These are phyloP conservation scores for Meyerozyma carpophila DNA, from an alignment of 1,139 yeast genomes.

Conservation along the genomic window DNA sequence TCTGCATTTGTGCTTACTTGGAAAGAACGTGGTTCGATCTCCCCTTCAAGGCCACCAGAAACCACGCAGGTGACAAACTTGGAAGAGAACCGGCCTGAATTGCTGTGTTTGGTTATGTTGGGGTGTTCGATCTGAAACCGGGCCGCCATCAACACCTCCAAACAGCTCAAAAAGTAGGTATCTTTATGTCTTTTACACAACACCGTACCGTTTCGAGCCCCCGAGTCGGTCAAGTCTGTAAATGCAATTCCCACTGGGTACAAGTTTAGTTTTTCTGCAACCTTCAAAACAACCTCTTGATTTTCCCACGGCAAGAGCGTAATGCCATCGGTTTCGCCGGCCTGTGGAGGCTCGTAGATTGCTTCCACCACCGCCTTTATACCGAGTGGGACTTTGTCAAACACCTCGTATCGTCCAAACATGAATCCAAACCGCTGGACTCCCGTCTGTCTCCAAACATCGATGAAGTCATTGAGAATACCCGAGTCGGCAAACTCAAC, in stretches of 20 bases:
- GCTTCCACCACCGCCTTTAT: slow-evolving; percentile 92
- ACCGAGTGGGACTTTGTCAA: slow-evolving; percentile 85
- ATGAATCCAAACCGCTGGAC: slow-evolving; percentile 80
- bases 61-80: slow-evolving; percentile 91
- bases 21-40: slow-evolving; percentile 85
- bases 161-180: slow-evolving; percentile 79
- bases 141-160: slow-evolving; percentile 86
- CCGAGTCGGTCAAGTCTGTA: slow-evolving; percentile 87
- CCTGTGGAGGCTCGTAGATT: slow-evolving; percentile 89
- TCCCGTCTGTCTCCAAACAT: slow-evolving; percentile 87
- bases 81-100: slow-evolving; percentile 69
- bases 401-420: slow-evolving; percentile 75
- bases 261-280: slow-evolving; percentile 62
- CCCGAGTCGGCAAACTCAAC: slow-evolving; percentile 78
- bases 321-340: slow-evolving; percentile 80
- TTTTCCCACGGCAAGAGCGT: slow-evolving; percentile 62
- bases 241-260: slow-evolving; percentile 77
- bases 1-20: slow-evolving; percentile 89
- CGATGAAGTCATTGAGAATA: slow-evolving; percentile 76
- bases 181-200: slow-evolving; percentile 90
- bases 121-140: slow-evolving; percentile 64
- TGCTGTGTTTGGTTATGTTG: slow-evolving; percentile 62
- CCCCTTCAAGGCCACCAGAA: slow-evolving; percentile 80
- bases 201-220: slow-evolving; percentile 81
- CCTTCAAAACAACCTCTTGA: slow-evolving; percentile 36